Conservation (phyloP, 1,139 yeast genomes). For the Lodderomyces metapsilosis region DNA sequence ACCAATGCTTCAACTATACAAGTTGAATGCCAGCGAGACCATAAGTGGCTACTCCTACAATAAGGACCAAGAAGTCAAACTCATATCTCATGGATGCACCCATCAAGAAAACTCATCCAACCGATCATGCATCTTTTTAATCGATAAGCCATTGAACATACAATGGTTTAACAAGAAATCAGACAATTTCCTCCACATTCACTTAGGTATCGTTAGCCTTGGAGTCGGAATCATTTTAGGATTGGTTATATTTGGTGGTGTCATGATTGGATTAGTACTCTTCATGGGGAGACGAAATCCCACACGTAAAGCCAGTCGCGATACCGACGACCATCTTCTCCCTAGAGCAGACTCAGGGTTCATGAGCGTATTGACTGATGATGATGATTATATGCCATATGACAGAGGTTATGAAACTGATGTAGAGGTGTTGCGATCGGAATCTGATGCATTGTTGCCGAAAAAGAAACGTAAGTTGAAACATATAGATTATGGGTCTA, state of each 20-base stretch:
- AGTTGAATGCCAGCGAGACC: slow-evolving; percentile 10
- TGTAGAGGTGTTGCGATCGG: slow-evolving; percentile 35
- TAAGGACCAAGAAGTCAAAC: slow-evolving; percentile 60
- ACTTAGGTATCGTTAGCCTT: slow-evolving; percentile 63
- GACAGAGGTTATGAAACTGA: slow-evolving; percentile 50
- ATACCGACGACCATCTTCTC: slow-evolving; percentile 14
- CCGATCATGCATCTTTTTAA: slow-evolving; percentile 60
- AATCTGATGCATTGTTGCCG: slow-evolving; percentile 34
- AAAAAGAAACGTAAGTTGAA: slow-evolving; percentile 14
- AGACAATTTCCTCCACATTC: slow-evolving; percentile 51
- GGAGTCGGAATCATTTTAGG: slow-evolving; percentile 68
- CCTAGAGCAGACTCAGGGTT: slow-evolving; percentile 30
- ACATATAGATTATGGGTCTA: neutral
- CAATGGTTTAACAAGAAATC: slow-evolving; percentile 52
- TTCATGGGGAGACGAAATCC: slow-evolving; percentile 23
- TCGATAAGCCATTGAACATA: slow-evolving; percentile 60
- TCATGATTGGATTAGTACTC: slow-evolving; percentile 27
- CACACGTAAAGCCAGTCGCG: slow-evolving; percentile 7
- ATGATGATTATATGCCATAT: slow-evolving; percentile 19
- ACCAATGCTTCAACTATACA: slow-evolving; percentile 27
- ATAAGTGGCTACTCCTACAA: slow-evolving; percentile 37
- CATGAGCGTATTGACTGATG: slow-evolving; percentile 39
- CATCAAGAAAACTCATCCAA: slow-evolving; percentile 16
- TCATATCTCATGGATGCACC: slow-evolving; percentile 69
- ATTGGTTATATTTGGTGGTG: slow-evolving; percentile 37